Evolutionary conservation across 1,284 basidiomycete genomes (phyloP), one percentile per base, ranked within the genome.

Genomic region (Phellopilus nigrolimitatus): DNA sequence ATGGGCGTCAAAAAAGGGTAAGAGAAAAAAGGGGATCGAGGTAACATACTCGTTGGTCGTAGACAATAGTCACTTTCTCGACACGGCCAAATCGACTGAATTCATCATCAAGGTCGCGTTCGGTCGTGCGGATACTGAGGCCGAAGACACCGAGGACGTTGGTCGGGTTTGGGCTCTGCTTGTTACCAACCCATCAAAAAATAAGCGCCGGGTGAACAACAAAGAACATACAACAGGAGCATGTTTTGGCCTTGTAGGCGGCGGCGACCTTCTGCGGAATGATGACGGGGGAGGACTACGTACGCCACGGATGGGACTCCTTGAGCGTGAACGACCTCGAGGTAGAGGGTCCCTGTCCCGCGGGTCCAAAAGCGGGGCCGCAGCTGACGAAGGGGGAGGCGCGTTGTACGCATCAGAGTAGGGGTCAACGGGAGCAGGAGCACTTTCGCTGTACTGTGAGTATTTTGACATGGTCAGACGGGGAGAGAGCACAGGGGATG

Each of bases 21-120:
- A 24, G 24, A n/a, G 3, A 48, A 49, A 28, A 24, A 13, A 21
- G 33, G 50, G 34, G 24, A 41, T 33, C 24, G 53, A 21, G 1
- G 34, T 17, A 17, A 72, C 91, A 64, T 64, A 97, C 94, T 64
- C 95, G 76, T 68, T 97, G 94, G 70, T 99, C 95, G 66, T 98
- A 98, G n/a, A 99, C 97, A 60, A 99, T 94, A 47, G 89, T 90
- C 31, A 95, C 93, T 70, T 98, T 98, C 63, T 95, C 91, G 47
- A 98, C 95, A 24, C 84, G 79, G 19, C 94, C 95, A 60, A 85
- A 90, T 40, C 90, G 80, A 60, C 74, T 80, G 62, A 99, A 99
- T 68, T 97, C 94, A 58, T 95, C 88, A 61, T 97, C 91, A 43
- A 99, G 74, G 66, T 98, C 95, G 38, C 88, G 82, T 67, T 99